A percentile compares a stretch with the other conserved stretches of the same genome.
Evolutionary conservation across 2,329 filamentous ascomycete species (phyloP).

Genomic region (Sarocladiaceae sp.): DNA sequence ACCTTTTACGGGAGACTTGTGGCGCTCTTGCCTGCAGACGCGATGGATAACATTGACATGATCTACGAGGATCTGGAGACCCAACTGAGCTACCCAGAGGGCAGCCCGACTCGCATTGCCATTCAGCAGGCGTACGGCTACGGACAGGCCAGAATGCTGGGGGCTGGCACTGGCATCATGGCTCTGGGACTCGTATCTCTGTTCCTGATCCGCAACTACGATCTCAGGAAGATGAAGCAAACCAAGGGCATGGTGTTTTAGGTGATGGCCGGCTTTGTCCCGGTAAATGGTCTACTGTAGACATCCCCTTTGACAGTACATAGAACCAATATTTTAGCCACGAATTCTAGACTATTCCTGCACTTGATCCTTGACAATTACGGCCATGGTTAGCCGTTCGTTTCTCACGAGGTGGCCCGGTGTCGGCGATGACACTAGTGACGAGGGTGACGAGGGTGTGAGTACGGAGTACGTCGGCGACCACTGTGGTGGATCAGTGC

Average conservation of each 20-base stretch:
- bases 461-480: background rate
- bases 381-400: no score
- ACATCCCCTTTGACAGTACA: no score
- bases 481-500: background rate
- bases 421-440: no score
- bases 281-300: no score
- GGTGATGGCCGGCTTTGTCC: no score
- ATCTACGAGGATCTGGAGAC: conserved; percentile 47
- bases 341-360: no score
- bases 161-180: conserved; percentile 23
- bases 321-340: no score
- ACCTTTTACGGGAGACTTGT: conserved; percentile 32
- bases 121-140: conserved; percentile 52
- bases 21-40: conserved; percentile 38
- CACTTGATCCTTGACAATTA: no score
- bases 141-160: conserved; percentile 39
- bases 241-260: conserved; percentile 32
- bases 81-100: conserved; percentile 42
- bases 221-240: conserved; percentile 38
- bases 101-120: conserved; percentile 34
- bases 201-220: conserved; percentile 40
- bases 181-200: conserved; percentile 26
- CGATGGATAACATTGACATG: conserved; percentile 27
- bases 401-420: no score
- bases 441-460: background rate